Conservation (phyloP, 371 early-diverging fungal genomes). For the Rhizopus sp. region DNA sequence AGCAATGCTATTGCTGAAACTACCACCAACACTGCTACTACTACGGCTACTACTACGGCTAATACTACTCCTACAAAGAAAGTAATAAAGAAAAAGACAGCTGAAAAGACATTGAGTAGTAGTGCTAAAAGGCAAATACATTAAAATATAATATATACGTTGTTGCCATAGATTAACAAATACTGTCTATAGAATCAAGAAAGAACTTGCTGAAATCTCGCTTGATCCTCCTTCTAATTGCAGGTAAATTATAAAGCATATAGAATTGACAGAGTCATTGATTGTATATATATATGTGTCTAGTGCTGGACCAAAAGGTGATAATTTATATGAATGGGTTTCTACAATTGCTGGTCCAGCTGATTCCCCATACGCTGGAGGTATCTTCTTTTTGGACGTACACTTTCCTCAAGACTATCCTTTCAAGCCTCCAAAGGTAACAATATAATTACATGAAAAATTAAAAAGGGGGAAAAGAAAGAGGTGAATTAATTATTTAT, state of each 20-base stretch:
- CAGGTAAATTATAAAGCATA: slow-evolving; percentile 53
- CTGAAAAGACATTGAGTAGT: slow-evolving; percentile 45
- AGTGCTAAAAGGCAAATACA: slow-evolving; percentile 60
- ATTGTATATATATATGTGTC: neutral
- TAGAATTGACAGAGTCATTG: neutral
- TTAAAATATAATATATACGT: neutral
- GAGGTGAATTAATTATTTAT: slow-evolving; percentile 2
- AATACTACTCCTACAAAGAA: slow-evolving; percentile 17
- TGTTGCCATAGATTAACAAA: neutral
- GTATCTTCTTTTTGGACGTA: slow-evolving; percentile 97
- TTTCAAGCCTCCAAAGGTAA: slow-evolving; percentile 98
- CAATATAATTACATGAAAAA: neutral
- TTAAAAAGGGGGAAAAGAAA: slow-evolving; percentile 10
- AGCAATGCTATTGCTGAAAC: slow-evolving; percentile 2
- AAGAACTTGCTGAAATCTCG: slow-evolving; percentile 94
- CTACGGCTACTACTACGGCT: slow-evolving; percentile 25
- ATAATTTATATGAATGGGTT: slow-evolving; percentile 95
- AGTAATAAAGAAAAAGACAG: slow-evolving; percentile 33
- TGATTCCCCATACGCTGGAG: slow-evolving; percentile 78
- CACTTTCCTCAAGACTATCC: slow-evolving; percentile 99
- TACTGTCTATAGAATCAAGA: slow-evolving; percentile 74
- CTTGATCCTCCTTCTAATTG: slow-evolving; percentile 94
- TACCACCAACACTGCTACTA: slow-evolving; percentile 17
- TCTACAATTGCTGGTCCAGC: slow-evolving; percentile 92
- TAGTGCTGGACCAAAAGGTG: slow-evolving; percentile 95